Percentiles rank a stretch among this genome's conserved stretches.
Evolutionary conservation across 768 basidiomycete genomes (phyloP).

Genomic region (Russula lepida): DNA sequence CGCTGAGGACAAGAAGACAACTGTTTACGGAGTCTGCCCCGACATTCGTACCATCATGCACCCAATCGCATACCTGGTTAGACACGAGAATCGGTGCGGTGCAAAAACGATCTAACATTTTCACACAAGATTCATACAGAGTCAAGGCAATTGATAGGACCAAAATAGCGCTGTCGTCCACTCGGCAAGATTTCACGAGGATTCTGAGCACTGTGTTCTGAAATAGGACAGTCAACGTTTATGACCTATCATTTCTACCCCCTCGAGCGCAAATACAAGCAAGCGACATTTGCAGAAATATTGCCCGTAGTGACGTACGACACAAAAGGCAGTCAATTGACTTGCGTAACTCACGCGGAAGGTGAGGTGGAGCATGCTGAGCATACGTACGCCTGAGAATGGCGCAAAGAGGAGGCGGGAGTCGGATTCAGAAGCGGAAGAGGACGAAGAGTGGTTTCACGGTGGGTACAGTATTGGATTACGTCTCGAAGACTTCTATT

Average conservation of each 20-base stretch:
- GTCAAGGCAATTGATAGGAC: conserved; percentile 76
- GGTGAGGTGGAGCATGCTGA: conserved; percentile 25
- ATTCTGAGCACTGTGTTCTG: conserved; percentile 76
- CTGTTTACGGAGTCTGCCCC: conserved; percentile 58
- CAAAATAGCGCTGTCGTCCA: conserved; percentile 45
- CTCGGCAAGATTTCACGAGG: conserved; percentile 39
- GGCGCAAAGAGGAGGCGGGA: conserved; percentile 32
- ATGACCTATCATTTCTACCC: conserved; percentile 52
- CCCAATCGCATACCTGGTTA: conserved; percentile 64
- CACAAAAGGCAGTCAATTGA: conserved; percentile 78
- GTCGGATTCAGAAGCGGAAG: conserved; percentile 29
- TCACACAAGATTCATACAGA: conserved; percentile 31
- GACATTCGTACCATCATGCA: conserved; percentile 40
- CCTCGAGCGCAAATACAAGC: conserved; percentile 12
- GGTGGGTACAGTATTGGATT: not conserved
- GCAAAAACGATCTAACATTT: not conserved
- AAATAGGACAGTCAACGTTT: conserved; percentile 77
- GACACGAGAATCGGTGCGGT: conserved; percentile 80
- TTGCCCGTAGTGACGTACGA: conserved; percentile 62
- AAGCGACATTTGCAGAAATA: conserved; percentile 30
- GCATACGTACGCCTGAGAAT: conserved; percentile 23
- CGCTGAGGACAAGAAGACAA: conserved; percentile 84
- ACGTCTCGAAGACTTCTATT: no score
- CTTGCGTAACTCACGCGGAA: conserved; percentile 58
- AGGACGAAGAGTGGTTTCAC: conserved; percentile 22